Evolutionary conservation across 805 yeast genomes (phyloP), one percentile per base, ranked within the genome.

Genomic region (Candida berthetii): DNA sequence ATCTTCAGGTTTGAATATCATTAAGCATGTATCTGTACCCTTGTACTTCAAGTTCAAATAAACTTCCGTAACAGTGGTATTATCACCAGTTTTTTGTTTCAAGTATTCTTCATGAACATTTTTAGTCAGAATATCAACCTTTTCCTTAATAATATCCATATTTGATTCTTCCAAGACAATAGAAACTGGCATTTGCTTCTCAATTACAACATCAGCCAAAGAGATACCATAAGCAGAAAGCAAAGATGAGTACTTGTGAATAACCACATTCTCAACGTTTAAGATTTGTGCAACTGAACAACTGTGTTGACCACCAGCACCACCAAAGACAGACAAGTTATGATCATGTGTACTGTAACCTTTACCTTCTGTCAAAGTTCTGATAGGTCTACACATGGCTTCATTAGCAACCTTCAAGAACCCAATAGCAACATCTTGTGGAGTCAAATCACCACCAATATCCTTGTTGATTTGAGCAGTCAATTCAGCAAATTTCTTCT

Each of bases 291-390:
- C 73, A 40, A 71, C 59, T 3, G 70, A 61, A n/a, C 61, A 60
- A 28, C 71, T 65, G 49, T 68, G 68, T 51, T 71, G 76, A 29
- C 74, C 73, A 46, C 76, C 76, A 37, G 75, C 72, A 42, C 76
- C 76, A 42, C 76, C 76, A 50, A 71, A 71, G 4, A 72, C 64
- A 5, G 72, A 72, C 42, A 71, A 54, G 24, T 61, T 64, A 48
- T 71, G 75, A 34, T 66, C 65, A 38, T 68, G 48, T n/a, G 66
- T 65, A 44, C 61, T 66, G 43, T 59, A 67, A 29, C 76, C 76
- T 49, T 65, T 66, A 16, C 70, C 63, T 47, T 71, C 76, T 1
- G 76, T 71, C 40, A 71, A 51, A 36, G 62, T 68, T 45, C 75
- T 62, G 40, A 71, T 70, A 3, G 75, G 72, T 45, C 67, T 66